phyloP scores from a whole-genome alignment of 306 rosid genomes.

The Prosopis cineraria region DNA sequence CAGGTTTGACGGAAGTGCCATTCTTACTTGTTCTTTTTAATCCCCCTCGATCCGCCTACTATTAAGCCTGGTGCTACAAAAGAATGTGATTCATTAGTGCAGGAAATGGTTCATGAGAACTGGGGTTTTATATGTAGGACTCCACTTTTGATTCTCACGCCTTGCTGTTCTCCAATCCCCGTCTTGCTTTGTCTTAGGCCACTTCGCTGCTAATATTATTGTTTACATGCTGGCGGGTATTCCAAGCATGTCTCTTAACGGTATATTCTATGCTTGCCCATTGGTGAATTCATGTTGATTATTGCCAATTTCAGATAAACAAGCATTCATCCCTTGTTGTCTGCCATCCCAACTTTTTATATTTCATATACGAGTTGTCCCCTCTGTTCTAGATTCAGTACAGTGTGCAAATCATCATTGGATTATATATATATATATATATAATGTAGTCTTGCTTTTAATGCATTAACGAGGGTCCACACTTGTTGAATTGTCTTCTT shows the following conservation, averaged over 20 bases:
- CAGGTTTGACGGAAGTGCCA: conserved; percentile 41
- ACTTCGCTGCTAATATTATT: not conserved
- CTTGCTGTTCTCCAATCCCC: not conserved
- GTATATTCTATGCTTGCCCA: conserved; percentile 2
- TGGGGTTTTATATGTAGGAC: conserved; percentile 15
- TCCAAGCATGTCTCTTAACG: conserved; percentile 20
- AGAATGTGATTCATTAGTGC: not conserved
- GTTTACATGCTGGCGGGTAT: conserved; percentile 1
- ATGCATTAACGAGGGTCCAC: not conserved
- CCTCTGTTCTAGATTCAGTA: not conserved
- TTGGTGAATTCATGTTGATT: not conserved
- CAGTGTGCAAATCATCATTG: not conserved
- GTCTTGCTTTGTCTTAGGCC: conserved; percentile 28
- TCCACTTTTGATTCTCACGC: conserved; percentile 25
- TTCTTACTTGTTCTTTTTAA: too few relatives aligned
- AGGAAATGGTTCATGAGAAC: not conserved
- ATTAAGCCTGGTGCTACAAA: not conserved
- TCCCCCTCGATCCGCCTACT: too few relatives aligned
- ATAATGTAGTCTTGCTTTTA: not conserved
- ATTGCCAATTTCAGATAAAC: not conserved
- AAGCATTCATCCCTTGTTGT: not conserved
- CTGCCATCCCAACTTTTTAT: not conserved
- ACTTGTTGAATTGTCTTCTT: not conserved
- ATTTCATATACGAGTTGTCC: not conserved
- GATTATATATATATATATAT: not conserved